Conservation (phyloP, 352 stramenopile species). For the Phytophthora palmivora region DNA sequence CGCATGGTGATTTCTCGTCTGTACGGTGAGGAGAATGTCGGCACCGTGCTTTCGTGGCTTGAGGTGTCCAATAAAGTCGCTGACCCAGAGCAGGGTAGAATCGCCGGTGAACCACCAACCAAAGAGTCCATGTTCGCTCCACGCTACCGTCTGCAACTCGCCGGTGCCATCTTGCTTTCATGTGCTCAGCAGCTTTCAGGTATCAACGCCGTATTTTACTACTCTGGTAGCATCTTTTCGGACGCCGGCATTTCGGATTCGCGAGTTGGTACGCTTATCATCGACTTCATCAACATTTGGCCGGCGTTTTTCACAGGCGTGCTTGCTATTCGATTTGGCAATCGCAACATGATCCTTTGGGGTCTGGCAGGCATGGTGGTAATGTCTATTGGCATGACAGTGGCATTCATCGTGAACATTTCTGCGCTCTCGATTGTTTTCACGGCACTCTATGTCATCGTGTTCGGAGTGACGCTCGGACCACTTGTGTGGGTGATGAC, state of each 20-base stretch:
- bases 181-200: conserved; percentile 12
- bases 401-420: conserved; percentile 7
- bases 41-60: conserved; percentile 20
- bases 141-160: conserved; percentile 10
- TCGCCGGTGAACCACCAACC: conserved; percentile 18
- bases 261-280: too few species aligned
- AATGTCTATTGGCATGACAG: conserved; percentile 21
- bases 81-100: conserved; percentile 16
- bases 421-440: conserved; percentile 13
- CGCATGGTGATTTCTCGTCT: conserved; percentile 25
- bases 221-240: too few species aligned
- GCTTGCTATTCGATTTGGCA: conserved; percentile 17
- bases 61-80: conserved; percentile 22
- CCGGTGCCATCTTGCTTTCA: conserved; percentile 18
- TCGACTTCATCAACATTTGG: too few species aligned
- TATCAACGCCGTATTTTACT: too few species aligned
- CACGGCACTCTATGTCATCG: too few species aligned
- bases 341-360: conserved; percentile 21
- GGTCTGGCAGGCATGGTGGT: conserved; percentile 10
- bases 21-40: conserved; percentile 30
- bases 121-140: conserved; percentile 19
- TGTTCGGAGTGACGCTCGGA: too few species aligned
- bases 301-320: too few species aligned
- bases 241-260: too few species aligned
- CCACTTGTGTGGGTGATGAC: too few species aligned